These are phyloP conservation scores for Ganoderma multipileum DNA, from an alignment of 1,284 basidiomycete genomes.

Conservation along the genomic window DNA sequence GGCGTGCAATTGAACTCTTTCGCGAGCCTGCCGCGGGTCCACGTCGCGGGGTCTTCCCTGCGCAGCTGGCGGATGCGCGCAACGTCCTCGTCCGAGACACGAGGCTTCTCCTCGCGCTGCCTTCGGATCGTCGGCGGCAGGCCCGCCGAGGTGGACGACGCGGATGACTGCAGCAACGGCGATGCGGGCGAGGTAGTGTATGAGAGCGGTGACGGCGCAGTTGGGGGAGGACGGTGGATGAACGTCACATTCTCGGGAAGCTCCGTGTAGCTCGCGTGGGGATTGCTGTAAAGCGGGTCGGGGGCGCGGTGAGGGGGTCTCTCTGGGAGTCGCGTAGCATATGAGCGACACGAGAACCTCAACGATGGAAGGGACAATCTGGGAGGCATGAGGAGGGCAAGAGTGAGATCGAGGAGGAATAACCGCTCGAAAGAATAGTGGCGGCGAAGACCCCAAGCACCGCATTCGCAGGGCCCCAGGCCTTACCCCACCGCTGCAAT, in stretches of 20 bases:
- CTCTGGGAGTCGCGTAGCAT: conserved; percentile 55
- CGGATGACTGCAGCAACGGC: conserved; percentile 58
- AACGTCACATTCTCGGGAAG: conserved; percentile 71
- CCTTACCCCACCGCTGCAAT: no score
- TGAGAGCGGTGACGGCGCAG: conserved; percentile 72
- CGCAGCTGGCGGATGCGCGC: conserved; percentile 65
- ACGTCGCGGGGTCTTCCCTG: conserved; percentile 41
- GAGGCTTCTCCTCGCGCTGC: conserved; percentile 42
- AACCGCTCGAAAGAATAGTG: not conserved
- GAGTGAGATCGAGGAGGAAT: not conserved
- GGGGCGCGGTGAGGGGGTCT: conserved; percentile 66
- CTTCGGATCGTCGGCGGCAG: conserved; percentile 50
- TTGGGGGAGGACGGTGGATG: conserved; percentile 79
- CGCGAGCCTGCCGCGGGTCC: conserved; percentile 44
- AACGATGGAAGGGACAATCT: conserved; percentile 29
- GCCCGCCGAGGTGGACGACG: conserved; percentile 44
- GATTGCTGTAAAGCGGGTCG: conserved; percentile 70
- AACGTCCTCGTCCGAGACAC: conserved; percentile 59
- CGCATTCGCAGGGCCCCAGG: not conserved
- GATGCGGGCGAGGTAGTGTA: conserved; percentile 71
- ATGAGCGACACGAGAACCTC: conserved; percentile 36
- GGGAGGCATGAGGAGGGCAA: conserved; percentile 6
- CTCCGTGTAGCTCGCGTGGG: conserved; percentile 59
- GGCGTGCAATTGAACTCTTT: conserved; percentile 46
- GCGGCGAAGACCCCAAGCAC: not conserved